phyloP scores from a whole-genome alignment of 2,329 filamentous ascomycete genomes.

The Paecilomyces fulvus region DNA sequence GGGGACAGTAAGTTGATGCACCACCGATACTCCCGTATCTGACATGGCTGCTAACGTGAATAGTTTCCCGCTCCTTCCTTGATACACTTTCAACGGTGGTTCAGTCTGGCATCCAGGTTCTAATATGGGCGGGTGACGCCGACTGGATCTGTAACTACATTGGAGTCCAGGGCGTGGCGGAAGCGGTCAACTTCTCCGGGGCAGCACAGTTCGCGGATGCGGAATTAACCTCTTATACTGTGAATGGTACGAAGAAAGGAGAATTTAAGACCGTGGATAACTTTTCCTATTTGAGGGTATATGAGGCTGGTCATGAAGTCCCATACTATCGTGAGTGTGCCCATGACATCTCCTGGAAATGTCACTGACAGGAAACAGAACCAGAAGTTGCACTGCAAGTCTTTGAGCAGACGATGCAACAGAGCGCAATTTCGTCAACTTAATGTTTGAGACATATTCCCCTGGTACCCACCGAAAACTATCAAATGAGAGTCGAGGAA shows the following conservation, averaged over 20 bases:
- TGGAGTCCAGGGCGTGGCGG: not conserved
- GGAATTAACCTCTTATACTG: conserved; percentile 34
- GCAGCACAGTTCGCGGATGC: not conserved
- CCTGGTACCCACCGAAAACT: too few relatives aligned
- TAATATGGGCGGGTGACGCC: not conserved
- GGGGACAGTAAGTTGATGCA: not conserved
- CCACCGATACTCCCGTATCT: not conserved
- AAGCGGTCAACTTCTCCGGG: not conserved
- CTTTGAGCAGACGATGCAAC: conserved; percentile 46
- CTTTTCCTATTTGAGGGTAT: conserved; percentile 43
- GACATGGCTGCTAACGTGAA: not conserved
- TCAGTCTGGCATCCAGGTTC: not conserved
- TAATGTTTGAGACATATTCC: not conserved
- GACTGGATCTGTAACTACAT: not conserved
- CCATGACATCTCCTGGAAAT: not conserved
- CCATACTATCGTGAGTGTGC: conserved; percentile 39
- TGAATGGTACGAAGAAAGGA: conserved; percentile 41
- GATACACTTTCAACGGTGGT: not conserved
- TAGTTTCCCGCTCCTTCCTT: not conserved
- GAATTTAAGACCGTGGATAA: conserved; percentile 45
- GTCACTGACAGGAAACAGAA: conserved; percentile 35
- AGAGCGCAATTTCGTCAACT: not conserved
- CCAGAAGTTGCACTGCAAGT: conserved; percentile 24
- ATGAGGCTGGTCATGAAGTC: conserved; percentile 43
- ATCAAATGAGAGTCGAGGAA: too few relatives aligned